Conservation (phyloP, 805 yeast species). For the Metschnikowia colocasiae region DNA sequence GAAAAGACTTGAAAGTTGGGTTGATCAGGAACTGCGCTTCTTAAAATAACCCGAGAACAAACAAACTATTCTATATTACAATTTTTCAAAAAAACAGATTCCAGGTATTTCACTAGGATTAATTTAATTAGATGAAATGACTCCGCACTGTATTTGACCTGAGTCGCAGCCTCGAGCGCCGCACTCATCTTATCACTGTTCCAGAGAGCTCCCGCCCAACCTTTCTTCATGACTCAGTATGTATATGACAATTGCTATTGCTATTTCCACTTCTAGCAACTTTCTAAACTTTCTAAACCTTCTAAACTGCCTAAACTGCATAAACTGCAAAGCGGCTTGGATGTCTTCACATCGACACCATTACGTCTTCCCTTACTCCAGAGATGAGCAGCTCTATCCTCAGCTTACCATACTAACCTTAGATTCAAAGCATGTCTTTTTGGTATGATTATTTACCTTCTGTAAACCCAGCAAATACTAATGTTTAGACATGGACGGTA, state of each 20-base stretch:
- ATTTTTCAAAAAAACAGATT: too few relatives aligned
- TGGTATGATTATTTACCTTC: constrained; percentile 40
- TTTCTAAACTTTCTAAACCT: too few relatives aligned
- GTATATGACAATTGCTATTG: not conserved
- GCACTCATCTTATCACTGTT: not conserved
- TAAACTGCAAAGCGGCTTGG: too few relatives aligned
- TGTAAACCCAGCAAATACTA: not conserved
- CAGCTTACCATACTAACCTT: not conserved
- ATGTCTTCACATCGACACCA: too few relatives aligned
- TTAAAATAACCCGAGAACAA: too few relatives aligned
- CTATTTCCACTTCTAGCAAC: not conserved
- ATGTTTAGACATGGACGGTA: constrained; percentile 86
- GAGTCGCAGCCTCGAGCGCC: constrained; percentile 1
- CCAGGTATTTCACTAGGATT: too few relatives aligned
- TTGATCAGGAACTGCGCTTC: too few relatives aligned
- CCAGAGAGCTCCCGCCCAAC: not conserved
- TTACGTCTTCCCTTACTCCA: not conserved
- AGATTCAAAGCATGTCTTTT: constrained; percentile 64
- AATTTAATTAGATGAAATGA: too few relatives aligned
- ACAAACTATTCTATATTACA: too few relatives aligned
- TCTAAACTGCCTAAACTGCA: too few relatives aligned
- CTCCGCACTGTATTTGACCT: too few relatives aligned
- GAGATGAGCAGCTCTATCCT: not conserved
- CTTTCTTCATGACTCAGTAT: constrained; percentile 4
- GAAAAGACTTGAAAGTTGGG: too few relatives aligned